Evolutionary conservation across 345 rosid species (phyloP).

Genomic region (Acer negundo): DNA sequence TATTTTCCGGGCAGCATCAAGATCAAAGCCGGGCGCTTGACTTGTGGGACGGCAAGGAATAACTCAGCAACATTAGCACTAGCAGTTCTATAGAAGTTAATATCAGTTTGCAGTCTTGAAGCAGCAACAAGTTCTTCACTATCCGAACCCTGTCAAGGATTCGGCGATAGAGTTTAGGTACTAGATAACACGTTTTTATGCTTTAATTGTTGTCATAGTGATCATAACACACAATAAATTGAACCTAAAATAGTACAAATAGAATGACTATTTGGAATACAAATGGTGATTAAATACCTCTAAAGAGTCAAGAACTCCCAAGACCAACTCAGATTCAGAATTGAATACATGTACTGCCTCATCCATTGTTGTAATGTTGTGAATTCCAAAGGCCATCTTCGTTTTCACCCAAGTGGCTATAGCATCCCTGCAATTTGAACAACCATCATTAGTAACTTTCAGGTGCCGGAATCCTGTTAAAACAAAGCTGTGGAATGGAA

Average conservation of each 20-base stretch:
- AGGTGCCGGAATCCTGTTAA: too few relatives aligned
- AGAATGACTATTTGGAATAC: too few relatives aligned
- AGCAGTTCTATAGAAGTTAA: conserved; percentile 21
- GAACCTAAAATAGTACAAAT: too few relatives aligned
- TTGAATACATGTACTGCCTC: conserved; percentile 38
- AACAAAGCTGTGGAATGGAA: too few relatives aligned
- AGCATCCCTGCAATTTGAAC: conserved; percentile 33
- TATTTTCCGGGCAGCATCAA: neutral
- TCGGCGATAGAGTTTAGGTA: neutral
- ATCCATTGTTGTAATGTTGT: conserved; percentile 35
- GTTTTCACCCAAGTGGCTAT: conserved; percentile 46
- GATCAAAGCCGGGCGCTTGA: conserved; percentile 20
- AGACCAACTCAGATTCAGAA: conserved; percentile 36
- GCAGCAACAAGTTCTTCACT: conserved; percentile 19
- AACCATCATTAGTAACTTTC: neutral
- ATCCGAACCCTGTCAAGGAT: conserved; percentile 8
- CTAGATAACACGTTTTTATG: neutral
- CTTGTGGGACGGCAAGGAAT: neutral
- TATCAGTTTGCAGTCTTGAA: conserved; percentile 3
- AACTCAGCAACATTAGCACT: neutral
- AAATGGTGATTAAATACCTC: conserved; percentile 32
- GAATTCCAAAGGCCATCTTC: conserved; percentile 37
- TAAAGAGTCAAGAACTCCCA: conserved; percentile 41
- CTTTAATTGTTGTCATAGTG: neutral
- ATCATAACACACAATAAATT: too few relatives aligned